Evolutionary conservation across 2,329 filamentous ascomycete genomes (phyloP).

Genomic region (Colletotrichum cuscutae): DNA sequence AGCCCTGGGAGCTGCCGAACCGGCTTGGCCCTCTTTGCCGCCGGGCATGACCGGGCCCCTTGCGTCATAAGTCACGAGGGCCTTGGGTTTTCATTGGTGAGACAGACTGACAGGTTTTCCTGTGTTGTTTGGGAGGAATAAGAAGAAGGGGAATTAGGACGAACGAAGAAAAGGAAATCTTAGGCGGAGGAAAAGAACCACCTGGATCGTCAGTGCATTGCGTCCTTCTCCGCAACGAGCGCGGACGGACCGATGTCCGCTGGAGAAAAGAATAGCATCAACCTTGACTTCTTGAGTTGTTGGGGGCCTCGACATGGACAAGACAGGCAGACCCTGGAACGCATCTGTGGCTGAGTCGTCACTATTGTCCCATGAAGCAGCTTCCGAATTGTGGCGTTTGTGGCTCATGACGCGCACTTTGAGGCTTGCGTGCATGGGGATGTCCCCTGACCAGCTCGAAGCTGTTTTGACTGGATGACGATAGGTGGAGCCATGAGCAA

Average conservation of each 20-base stretch:
- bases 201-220: not conserved
- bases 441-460: slow-evolving; percentile 8
- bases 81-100: slow-evolving; percentile 25
- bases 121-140: not conserved
- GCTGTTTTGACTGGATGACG: slow-evolving; percentile 15
- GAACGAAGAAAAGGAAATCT: not conserved
- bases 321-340: slow-evolving; percentile 9
- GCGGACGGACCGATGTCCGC: slow-evolving; percentile 19
- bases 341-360: slow-evolving; percentile 29
- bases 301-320: not conserved
- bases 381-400: slow-evolving; percentile 21
- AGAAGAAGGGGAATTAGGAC: not conserved
- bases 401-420: slow-evolving; percentile 20
- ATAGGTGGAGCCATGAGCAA: slow-evolving; percentile 11
- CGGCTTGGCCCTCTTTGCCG: slow-evolving; percentile 27
- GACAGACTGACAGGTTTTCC: slow-evolving; percentile 17
- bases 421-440: not conserved
- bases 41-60: slow-evolving; percentile 24
- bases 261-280: slow-evolving; percentile 22
- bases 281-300: not conserved
- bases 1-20: slow-evolving; percentile 29
- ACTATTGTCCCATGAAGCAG: slow-evolving; percentile 21
- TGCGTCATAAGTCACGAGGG: slow-evolving; percentile 25
- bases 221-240: slow-evolving; percentile 1
- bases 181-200: not conserved